Base-by-base conservation (phyloP, 2,329 filamentous ascomycete species). In the Trichoderma asperellum region DNA sequence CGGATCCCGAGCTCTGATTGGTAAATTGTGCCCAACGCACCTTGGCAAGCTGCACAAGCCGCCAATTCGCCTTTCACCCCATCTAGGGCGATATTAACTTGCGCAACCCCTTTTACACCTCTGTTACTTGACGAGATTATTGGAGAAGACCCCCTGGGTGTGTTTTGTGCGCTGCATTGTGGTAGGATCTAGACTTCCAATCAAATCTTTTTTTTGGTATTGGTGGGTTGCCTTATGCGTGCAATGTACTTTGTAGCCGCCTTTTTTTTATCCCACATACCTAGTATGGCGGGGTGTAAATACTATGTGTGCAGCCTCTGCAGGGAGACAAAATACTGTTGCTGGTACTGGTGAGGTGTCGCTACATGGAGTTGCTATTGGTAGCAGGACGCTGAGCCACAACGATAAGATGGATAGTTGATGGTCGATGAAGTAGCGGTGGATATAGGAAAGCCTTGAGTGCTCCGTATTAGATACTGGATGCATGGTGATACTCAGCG, bases 191-290 rank as follows among this genome's bases (percentile, higher is more conserved):
- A 58, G 53, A 66, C 37, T 29, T 40, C 37, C 63, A 35, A 32
- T 43, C 52, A 27, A 7, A 5, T 14, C 6, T 18, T 32, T 32
- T 32, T 43, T 66, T 43, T 49, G 21, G 35, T 24, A 21, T n/a
- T 67, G 21, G 40, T 52, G 21, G 32, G 64, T 34, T 67, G 64
- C 64, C 64, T 67, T 59, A n/a, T n/a, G 57, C 34, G 32, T 35
- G 43, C 43, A 11, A 49, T 24, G 47, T 49, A 49, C 47, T 49
- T 49, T 21, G n/a, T 49, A 37, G 60, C 10, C 60, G 59, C 56
- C 56, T 59, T 59, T 27, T 59, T 43, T 43, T 43, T 40, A 37
- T 56, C n/a, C 62, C 52, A 49, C 35, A 49, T 18, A 5, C 24
- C 24, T 24, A 32, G 43, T n/a, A n/a, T 29, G 6, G 62, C 27